Conservation (phyloP, 805 yeast genomes). For the Metschnikowia gelsemii region DNA sequence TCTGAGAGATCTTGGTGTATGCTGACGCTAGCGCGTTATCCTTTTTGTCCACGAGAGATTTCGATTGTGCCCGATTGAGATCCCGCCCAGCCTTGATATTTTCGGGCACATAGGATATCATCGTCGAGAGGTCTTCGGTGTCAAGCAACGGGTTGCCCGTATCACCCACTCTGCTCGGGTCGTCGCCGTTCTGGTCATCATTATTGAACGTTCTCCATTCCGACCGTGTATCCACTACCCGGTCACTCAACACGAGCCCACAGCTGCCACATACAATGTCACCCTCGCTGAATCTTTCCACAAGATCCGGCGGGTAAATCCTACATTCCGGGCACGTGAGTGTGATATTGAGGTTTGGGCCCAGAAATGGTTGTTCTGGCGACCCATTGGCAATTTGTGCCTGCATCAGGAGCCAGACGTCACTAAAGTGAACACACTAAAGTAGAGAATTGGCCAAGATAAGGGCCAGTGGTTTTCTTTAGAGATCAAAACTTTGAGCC, state of each 20-base stretch:
- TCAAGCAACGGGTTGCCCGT: conserved; percentile 91
- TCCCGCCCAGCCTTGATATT: conserved; percentile 88
- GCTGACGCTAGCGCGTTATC: conserved; percentile 88
- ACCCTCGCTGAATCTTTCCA: conserved; percentile 94
- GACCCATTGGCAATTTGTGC: conserved; percentile 6
- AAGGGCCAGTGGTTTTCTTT: too few species aligned
- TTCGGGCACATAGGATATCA: conserved; percentile 84
- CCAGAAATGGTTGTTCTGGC: conserved; percentile 42
- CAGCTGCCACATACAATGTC: conserved; percentile 98
- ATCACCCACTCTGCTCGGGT: conserved; percentile 99
- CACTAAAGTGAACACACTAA: too few species aligned
- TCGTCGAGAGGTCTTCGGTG: conserved; percentile 87
- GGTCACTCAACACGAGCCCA: conserved; percentile 88
- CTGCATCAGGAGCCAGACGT: neutral
- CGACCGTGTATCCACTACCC: conserved; percentile 90
- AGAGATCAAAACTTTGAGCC: too few species aligned
- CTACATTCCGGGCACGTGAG: conserved; percentile 95
- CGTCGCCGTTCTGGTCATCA: conserved; percentile 97
- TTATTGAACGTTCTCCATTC: conserved; percentile 99
- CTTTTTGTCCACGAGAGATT: conserved; percentile 78
- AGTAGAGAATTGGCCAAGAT: too few species aligned
- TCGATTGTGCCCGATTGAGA: conserved; percentile 84
- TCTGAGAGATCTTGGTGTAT: conserved; percentile 84
- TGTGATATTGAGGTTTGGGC: conserved; percentile 84
- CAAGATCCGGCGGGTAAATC: conserved; percentile 90